Percentiles rank a stretch among this genome's conserved stretches.
phyloP scores from a whole-genome alignment of 345 rosid species.

The Triadica sebifera region DNA sequence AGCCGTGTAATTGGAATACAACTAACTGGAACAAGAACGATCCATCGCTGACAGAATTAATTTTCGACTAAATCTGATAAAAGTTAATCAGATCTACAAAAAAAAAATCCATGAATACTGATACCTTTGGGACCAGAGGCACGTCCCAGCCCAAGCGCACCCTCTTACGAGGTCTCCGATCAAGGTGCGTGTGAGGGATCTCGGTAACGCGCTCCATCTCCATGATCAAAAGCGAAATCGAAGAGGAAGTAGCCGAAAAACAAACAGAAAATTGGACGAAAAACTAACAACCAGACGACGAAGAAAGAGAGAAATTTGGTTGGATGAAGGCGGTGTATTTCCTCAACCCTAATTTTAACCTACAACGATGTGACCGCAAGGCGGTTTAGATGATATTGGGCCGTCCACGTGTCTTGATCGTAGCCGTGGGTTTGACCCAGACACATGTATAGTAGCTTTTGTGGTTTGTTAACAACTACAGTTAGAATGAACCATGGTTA shows the following conservation, averaged over 20 bases:
- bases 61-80: not conserved
- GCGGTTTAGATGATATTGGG: slow-evolving; percentile 23
- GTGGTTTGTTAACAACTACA: slow-evolving; percentile 14
- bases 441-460: not conserved
- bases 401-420: slow-evolving; percentile 50
- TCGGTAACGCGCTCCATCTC: slow-evolving; percentile 84
- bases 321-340: not conserved
- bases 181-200: slow-evolving; percentile 65
- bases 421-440: slow-evolving; percentile 19
- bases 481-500: slow-evolving; percentile 38
- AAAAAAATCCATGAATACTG: not conserved
- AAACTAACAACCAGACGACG: not conserved
- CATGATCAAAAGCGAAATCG: slow-evolving; percentile 35
- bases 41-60: not conserved
- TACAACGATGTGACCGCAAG: slow-evolving; percentile 16
- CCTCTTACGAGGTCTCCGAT: slow-evolving; percentile 84
- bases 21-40: not conserved
- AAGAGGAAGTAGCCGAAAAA: not conserved
- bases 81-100: slow-evolving; percentile 17
- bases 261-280: slow-evolving; percentile 3
- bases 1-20: not conserved
- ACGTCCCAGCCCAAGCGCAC: slow-evolving; percentile 94
- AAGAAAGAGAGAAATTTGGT: not conserved
- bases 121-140: slow-evolving; percentile 64
- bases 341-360: slow-evolving; percentile 52